phyloP scores from a whole-genome alignment of 1,139 yeast genomes.

The Saccharomyces hybrid region DNA sequence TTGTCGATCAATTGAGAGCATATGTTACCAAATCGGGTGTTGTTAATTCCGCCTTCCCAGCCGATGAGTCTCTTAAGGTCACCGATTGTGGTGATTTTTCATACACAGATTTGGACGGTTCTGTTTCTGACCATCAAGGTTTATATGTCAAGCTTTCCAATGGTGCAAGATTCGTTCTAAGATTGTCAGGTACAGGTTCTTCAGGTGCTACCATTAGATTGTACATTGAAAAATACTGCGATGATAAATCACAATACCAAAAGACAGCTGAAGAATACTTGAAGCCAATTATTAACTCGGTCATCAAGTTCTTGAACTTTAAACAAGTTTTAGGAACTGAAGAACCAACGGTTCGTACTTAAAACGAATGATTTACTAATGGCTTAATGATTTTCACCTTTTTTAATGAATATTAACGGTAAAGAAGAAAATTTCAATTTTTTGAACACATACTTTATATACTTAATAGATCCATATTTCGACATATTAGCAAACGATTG shows the following conservation, averaged over 20 bases:
- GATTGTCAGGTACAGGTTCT: conserved; percentile 95
- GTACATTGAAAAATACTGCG: conserved; percentile 77
- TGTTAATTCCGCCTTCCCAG: conserved; percentile 37
- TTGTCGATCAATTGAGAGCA: conserved; percentile 50
- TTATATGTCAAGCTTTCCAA: conserved; percentile 70
- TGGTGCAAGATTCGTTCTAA: conserved; percentile 81
- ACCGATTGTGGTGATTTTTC: conserved; percentile 80
- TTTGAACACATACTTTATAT: neutral
- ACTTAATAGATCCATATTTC: neutral
- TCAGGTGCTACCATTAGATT: conserved; percentile 96
- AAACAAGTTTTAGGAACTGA: conserved; percentile 71
- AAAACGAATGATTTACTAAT: neutral
- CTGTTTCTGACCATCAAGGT: conserved; percentile 87
- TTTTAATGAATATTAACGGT: neutral
- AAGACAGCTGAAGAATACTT: conserved; percentile 62
- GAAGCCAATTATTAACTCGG: conserved; percentile 50
- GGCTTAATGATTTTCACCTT: neutral
- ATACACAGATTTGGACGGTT: conserved; percentile 91
- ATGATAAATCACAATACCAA: conserved; percentile 46
- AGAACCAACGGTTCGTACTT: conserved; percentile 86
- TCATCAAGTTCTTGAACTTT: conserved; percentile 63
- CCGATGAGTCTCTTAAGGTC: conserved; percentile 44
- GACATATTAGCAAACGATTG: neutral
- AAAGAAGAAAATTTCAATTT: neutral
- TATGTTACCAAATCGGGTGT: conserved; percentile 38